Conservation (phyloP, 495 filamentous ascomycete species). For the Melanomma pulvis-pyrius region DNA sequence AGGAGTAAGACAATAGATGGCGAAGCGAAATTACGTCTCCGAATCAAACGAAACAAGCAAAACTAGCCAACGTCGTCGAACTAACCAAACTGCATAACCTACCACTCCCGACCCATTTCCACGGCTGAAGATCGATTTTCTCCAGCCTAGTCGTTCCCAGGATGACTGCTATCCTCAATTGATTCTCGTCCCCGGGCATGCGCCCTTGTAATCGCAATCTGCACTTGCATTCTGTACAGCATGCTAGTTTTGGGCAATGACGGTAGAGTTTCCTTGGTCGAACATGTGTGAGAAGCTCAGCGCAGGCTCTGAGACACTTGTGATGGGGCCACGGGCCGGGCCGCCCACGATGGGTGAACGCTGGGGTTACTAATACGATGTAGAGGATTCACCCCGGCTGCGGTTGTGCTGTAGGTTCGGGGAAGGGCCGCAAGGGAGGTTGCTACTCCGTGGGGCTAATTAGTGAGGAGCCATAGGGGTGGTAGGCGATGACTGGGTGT, state of each 20-base stretch:
- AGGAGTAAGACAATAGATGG: neutral
- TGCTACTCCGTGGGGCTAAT: neutral
- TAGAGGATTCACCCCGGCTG: neutral
- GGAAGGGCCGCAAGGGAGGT: neutral
- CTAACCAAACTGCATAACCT: neutral
- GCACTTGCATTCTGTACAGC: neutral
- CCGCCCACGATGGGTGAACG: slow-evolving; percentile 27
- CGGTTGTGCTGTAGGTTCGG: neutral
- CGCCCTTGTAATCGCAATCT: neutral
- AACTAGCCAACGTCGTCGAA: neutral
- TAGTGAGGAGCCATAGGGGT: neutral
- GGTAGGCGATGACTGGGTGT: neutral
- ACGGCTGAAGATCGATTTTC: neutral
- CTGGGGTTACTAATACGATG: neutral
- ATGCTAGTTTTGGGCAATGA: neutral
- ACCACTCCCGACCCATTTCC: neutral
- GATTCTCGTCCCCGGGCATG: neutral
- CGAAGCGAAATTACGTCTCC: neutral
- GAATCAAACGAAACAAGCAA: neutral
- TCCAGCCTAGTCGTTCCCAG: neutral
- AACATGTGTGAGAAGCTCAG: slow-evolving; percentile 9
- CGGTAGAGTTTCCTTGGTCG: neutral
- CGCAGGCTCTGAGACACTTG: slow-evolving; percentile 9
- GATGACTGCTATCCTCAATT: neutral
- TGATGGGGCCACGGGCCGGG: slow-evolving; percentile 25